Base-by-base conservation (phyloP, 371 early-diverging fungal genomes). In the Mucor irregularis region DNA sequence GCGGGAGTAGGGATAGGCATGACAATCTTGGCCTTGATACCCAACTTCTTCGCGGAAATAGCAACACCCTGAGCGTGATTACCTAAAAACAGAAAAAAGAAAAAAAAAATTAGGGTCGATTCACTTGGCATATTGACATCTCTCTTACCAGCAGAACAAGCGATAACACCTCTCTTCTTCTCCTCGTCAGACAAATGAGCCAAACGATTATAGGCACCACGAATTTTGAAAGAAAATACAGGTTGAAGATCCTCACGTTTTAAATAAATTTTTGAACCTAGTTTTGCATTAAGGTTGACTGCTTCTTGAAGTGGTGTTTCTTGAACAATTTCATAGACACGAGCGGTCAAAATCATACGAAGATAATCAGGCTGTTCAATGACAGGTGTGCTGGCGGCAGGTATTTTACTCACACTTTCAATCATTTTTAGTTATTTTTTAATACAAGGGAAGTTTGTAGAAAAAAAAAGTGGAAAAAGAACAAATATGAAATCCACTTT, bases 11-110 rank as follows among this genome's bases (percentile, higher is more conserved):
- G 78, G 17, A 81, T 56, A 13, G 99, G 99, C 99, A 98, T 98
- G 19, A 98, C 96, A 47, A 98, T 98, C 26, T 90, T 94, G 0
- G 99, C 94, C 49, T 85, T 82, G 59, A 97, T 91, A 17, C 93
- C 94, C 71, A 98, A 73, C 34, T 92, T 83, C 61, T 90, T 80
- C 11, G 99, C 96, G 3, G 97, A 89, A 61, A 92, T 76, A 16
- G 99, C 98, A 7, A 92, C 92, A 26, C 96, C 97, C 69, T 96
- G 97, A 4, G 96, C 96, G 71, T 96, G 96, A 71, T 96, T 97
- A 25, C 95, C 82, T 83, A 30, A 28, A 40, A 3, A 22, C 9
- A 17, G 24, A n/a, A 43, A n/a, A 22, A 42, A 16, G 11, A 14
- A 11, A 42, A 42, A n/a, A n/a, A n/a, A n/a, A n/a, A n/a, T n/a